Base-by-base conservation (phyloP, 805 yeast genomes). In the Hanseniaspora vineae region DNA sequence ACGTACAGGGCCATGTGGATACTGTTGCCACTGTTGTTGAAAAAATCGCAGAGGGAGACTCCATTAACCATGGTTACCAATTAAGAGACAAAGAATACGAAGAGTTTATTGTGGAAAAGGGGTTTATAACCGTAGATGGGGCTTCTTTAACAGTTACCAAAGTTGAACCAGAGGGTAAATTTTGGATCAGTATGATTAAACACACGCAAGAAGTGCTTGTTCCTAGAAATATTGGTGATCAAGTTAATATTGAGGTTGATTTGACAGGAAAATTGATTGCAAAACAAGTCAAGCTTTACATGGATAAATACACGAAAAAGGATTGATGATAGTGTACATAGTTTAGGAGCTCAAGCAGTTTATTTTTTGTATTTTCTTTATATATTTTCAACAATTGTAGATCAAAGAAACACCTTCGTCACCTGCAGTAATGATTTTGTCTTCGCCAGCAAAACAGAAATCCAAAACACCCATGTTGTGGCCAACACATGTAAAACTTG, bases 1-100 rank as follows among this genome's bases (percentile, higher is more conserved):
- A 90, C 53, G 99, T 92, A 2, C 98, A 92, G 58, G 99, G 98
- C 6, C 99, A 92, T 67, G 87, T 92, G 31, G 99, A 92, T 62
- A 85, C 96, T 0, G 73, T 81, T 35, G 96, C 96, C 2, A 64
- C 61, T 35, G 81, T 90, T 39, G 71, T 73, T 1, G 62, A 65
- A 0, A 71, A 65, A 29, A 64, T 54, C 10, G 66, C 75, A 1
- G 97, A 89, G 58, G 83, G 65, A n/a, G 85, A 87, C 62, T 81
- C 97, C 1, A 68, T 87, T 33, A 71, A 81, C 3, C 83, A 79
- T 61, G 82, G 85, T 3, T 89, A 90, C 65, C 64, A 77, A 62
- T 71, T 87, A 46, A 70, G 83, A 50, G 92, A 87, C 51, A 55
- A 61, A 17, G 72, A 76, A 45, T 72, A 77, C 48, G 59, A 69